Conservation (phyloP, 2,329 filamentous ascomycete genomes). For the Diaporthe eres region DNA sequence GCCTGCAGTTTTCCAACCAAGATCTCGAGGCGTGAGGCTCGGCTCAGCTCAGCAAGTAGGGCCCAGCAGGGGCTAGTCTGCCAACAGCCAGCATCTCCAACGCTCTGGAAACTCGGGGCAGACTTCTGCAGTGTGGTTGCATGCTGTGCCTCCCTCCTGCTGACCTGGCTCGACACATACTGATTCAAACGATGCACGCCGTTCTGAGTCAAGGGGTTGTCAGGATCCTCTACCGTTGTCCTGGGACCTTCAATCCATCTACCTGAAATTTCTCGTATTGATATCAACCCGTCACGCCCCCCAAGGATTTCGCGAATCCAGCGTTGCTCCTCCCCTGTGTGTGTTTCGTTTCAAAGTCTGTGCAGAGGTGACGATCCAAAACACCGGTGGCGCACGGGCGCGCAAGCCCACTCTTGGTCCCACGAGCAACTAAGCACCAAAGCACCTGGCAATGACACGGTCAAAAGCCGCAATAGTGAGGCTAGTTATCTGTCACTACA, state of each 20-base stretch:
- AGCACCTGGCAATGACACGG: neutral
- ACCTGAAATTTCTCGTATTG: conserved; percentile 18
- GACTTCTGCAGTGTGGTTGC: conserved; percentile 23
- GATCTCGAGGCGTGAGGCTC: conserved; percentile 26
- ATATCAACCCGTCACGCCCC: neutral
- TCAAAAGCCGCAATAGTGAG: neutral
- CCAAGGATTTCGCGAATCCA: neutral
- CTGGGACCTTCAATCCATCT: neutral
- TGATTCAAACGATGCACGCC: conserved; percentile 28
- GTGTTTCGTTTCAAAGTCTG: conserved; percentile 34
- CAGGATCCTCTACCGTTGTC: neutral
- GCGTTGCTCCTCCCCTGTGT: neutral
- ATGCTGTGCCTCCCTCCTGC: conserved; percentile 33
- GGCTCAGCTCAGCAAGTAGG: neutral
- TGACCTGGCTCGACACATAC: conserved; percentile 23
- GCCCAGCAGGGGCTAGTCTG: neutral
- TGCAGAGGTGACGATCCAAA: conserved; percentile 24
- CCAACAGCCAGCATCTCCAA: conserved; percentile 12
- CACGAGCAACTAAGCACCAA: neutral
- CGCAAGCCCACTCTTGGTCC: conserved; percentile 4
- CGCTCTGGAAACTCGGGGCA: conserved; percentile 28
- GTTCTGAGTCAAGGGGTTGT: neutral
- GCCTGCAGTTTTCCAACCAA: conserved; percentile 10
- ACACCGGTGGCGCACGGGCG: conserved; percentile 33
- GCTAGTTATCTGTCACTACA: neutral